Conservation (phyloP, 2,329 filamentous ascomycete genomes). For the Apiospora koreana region DNA sequence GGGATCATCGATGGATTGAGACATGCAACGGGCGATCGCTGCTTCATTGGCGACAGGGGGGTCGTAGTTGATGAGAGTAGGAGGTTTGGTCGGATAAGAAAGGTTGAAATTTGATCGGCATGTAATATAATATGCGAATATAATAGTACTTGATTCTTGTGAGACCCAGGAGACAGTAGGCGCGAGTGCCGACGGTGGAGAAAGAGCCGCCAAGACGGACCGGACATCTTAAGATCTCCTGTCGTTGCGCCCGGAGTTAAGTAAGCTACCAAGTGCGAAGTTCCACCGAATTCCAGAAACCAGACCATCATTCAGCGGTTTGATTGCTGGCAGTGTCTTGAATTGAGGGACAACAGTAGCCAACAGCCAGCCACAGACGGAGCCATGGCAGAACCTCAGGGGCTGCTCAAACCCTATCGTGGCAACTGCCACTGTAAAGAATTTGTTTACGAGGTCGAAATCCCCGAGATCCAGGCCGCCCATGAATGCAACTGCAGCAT, state of each 20-base stretch:
- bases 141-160: background rate
- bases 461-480: slow-evolving; percentile 59
- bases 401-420: slow-evolving; percentile 44
- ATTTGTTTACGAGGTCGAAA: slow-evolving; percentile 50
- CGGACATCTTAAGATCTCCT: background rate
- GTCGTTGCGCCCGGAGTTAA: background rate
- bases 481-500: slow-evolving; percentile 68
- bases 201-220: background rate
- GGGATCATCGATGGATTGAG: too few species aligned
- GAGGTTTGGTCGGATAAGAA: background rate
- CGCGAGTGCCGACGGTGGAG: background rate
- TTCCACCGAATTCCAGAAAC: too few species aligned
- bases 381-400: background rate
- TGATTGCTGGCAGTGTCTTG: background rate
- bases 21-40: too few species aligned
- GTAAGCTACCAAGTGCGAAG: background rate
- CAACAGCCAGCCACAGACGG: background rate
- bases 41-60: too few species aligned
- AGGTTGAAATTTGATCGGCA: background rate
- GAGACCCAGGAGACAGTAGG: background rate
- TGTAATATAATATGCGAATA: background rate
- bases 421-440: slow-evolving; percentile 60
- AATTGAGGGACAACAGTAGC: background rate
- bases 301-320: background rate
- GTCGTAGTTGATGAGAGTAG: background rate